phyloP scores from a whole-genome alignment of 169 alveolate genomes.

The Theileria luwenshuni region DNA sequence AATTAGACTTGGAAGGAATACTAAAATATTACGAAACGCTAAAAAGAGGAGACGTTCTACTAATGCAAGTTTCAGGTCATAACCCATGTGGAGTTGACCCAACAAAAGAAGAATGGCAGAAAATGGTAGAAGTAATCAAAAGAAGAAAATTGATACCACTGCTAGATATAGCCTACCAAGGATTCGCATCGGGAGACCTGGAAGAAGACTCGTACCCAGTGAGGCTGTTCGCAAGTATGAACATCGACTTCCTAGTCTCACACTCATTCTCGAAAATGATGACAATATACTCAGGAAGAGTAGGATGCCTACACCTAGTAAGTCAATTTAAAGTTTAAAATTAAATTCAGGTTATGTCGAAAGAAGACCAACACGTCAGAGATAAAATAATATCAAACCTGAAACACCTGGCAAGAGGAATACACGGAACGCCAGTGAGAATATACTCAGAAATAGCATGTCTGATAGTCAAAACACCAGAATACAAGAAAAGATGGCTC shows the following conservation, averaged over 20 bases:
- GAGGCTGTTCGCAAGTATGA: slow-evolving; percentile 37
- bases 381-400: slow-evolving; percentile 30
- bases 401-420: slow-evolving; percentile 36
- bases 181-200: slow-evolving; percentile 51
- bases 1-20: slow-evolving; percentile 56
- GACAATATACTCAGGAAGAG: slow-evolving; percentile 60
- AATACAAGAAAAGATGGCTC: slow-evolving; percentile 30
- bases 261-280: slow-evolving; percentile 69
- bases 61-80: slow-evolving; percentile 54
- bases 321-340: background rate
- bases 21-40: slow-evolving; percentile 7
- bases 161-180: slow-evolving; percentile 65
- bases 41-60: slow-evolving; percentile 33
- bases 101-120: slow-evolving; percentile 44
- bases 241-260: slow-evolving; percentile 57
- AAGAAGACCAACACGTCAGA: slow-evolving; percentile 12
- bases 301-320: slow-evolving; percentile 62
- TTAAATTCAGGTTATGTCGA: slow-evolving; percentile 38
- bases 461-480: slow-evolving; percentile 26
- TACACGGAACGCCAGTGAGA: slow-evolving; percentile 55
- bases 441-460: slow-evolving; percentile 53
- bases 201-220: slow-evolving; percentile 43
- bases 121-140: slow-evolving; percentile 30
- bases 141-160: slow-evolving; percentile 51
- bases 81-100: slow-evolving; percentile 69